These are phyloP conservation scores for Fraxinus sp. DNA, from an alignment of 305 asterid species.

Conservation along the genomic window DNA sequence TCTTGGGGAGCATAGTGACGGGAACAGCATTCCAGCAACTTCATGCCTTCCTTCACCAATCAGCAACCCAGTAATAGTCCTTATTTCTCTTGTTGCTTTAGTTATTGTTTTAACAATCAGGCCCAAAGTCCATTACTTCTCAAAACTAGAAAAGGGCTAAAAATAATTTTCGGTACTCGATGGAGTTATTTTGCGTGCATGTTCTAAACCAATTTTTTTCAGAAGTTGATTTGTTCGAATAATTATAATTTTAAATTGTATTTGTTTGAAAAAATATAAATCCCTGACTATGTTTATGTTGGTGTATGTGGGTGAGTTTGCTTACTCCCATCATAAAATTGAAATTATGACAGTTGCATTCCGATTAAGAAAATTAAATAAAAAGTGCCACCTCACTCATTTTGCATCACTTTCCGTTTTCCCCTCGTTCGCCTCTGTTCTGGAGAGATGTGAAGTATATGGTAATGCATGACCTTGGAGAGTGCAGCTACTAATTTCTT, in stretches of 20 bases:
- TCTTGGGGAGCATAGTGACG: slow-evolving; percentile 86
- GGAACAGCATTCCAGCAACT: slow-evolving; percentile 99
- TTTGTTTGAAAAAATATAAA: neutral
- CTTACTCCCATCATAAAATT: neutral
- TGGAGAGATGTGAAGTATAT: neutral
- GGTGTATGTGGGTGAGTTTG: neutral
- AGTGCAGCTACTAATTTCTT: neutral
- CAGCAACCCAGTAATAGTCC: slow-evolving; percentile 69
- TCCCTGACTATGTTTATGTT: neutral
- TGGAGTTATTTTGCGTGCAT: neutral
- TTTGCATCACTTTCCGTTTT: neutral
- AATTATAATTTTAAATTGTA: too few relatives aligned
- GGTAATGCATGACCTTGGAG: neutral
- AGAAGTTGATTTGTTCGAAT: neutral
- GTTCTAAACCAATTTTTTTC: neutral
- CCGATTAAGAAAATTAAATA: neutral
- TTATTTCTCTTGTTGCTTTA: neutral
- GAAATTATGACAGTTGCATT: neutral
- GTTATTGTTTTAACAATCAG: neutral
- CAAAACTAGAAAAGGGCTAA: neutral
- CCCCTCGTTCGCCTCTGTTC: neutral
- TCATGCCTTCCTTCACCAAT: slow-evolving; percentile 79
- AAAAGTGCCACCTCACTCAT: neutral
- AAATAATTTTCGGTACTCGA: neutral
- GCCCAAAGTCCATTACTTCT: neutral